phyloP scores from a whole-genome alignment of 805 yeast species.

The Ogataea trehalophila region DNA sequence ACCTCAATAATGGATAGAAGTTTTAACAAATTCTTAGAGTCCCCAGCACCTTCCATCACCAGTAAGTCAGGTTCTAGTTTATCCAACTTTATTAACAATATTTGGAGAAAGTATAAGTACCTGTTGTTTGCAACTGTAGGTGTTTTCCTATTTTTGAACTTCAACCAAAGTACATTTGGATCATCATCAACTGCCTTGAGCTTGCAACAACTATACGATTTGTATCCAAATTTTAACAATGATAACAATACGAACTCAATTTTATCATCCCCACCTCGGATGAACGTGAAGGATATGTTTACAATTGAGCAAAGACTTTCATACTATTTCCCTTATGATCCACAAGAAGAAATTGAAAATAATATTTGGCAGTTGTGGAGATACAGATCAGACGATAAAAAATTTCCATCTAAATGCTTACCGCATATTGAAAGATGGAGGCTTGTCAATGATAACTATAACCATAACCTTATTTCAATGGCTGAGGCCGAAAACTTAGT shows the following conservation, averaged over 20 bases:
- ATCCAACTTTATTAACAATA: not conserved
- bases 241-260: not conserved
- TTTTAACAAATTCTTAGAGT: not conserved
- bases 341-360: constrained; percentile 21
- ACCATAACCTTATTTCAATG: constrained; percentile 18
- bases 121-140: constrained; percentile 4
- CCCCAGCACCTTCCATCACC: not conserved
- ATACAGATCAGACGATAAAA: constrained; percentile 19
- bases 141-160: constrained; percentile 2
- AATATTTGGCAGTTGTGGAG: constrained; percentile 30
- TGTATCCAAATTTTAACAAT: constrained; percentile 7
- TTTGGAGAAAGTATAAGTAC: constrained; percentile 9
- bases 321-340: constrained; percentile 23
- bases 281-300: constrained; percentile 18
- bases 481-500: constrained; percentile 14
- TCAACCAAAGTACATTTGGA: not conserved
- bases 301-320: constrained; percentile 24
- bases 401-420: constrained; percentile 11
- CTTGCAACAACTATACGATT: constrained; percentile 1
- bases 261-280: constrained; percentile 9
- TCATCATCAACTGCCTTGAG: not conserved
- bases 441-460: constrained; percentile 16
- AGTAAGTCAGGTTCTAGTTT: not conserved
- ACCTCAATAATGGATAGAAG: not conserved
- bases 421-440: constrained; percentile 21